Evolutionary conservation across 768 basidiomycete genomes (phyloP).

Genomic region (Russula vinacea): DNA sequence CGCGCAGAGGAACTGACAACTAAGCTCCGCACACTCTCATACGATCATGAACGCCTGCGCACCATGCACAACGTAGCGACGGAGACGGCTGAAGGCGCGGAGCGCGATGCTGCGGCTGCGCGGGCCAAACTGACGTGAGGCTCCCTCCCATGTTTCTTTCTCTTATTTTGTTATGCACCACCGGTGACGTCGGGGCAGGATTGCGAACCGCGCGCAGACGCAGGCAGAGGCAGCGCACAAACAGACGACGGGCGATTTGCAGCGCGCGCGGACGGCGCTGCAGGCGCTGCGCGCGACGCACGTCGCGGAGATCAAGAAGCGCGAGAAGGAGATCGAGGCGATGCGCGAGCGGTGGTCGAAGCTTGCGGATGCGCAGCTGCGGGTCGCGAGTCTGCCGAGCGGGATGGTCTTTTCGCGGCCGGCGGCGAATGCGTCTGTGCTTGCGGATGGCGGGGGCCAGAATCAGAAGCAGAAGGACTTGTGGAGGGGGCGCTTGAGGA

Average conservation of each 20-base stretch:
- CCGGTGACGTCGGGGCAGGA: constrained; percentile 34
- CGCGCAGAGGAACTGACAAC: constrained; percentile 73
- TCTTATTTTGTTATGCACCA: neutral
- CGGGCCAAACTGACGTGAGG: constrained; percentile 72
- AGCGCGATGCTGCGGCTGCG: constrained; percentile 71
- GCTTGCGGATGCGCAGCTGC: constrained; percentile 63
- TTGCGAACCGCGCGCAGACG: constrained; percentile 52
- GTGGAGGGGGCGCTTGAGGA: constrained; percentile 69
- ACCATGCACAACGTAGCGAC: constrained; percentile 58
- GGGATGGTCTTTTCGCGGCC: constrained; percentile 43
- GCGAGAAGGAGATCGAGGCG: constrained; percentile 75
- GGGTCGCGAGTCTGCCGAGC: constrained; percentile 41
- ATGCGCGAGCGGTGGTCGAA: constrained; percentile 74
- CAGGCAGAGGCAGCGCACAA: constrained; percentile 65
- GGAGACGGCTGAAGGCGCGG: constrained; percentile 66
- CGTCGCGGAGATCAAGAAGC: constrained; percentile 71
- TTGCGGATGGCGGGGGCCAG: constrained; percentile 39
- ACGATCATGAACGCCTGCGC: constrained; percentile 74
- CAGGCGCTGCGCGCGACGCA: constrained; percentile 69
- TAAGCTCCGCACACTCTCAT: constrained; percentile 70
- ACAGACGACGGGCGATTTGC: constrained; percentile 64
- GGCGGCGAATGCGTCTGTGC: constrained; percentile 50
- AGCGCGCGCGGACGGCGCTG: constrained; percentile 64
- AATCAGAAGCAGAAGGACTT: constrained; percentile 50
- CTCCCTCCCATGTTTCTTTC: neutral